phyloP scores from a whole-genome alignment of 768 basidiomycete genomes.

The Psilocybe cyanescens region DNA sequence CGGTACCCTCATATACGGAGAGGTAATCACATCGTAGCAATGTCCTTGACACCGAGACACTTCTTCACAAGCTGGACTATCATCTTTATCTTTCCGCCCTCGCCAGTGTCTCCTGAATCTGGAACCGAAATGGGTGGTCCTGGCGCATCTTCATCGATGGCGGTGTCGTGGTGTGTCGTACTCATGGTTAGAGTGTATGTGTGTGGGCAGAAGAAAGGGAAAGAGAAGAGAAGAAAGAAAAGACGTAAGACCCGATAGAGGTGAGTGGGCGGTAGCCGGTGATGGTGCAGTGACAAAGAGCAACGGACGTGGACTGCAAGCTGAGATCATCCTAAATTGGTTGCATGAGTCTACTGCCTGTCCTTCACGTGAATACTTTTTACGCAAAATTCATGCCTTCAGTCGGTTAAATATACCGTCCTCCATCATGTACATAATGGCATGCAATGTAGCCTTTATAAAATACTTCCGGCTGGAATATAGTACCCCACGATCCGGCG shows the following conservation, averaged over 20 bases:
- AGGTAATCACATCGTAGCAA: slow-evolving; percentile 77
- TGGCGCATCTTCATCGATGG: slow-evolving; percentile 51
- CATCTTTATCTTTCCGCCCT: slow-evolving; percentile 94
- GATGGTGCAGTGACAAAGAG: slow-evolving; percentile 14
- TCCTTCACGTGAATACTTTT: slow-evolving; percentile 14
- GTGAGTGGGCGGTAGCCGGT: background rate
- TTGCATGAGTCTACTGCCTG: background rate
- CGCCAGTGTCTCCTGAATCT: slow-evolving; percentile 71
- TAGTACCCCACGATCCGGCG: background rate
- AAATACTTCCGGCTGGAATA: background rate
- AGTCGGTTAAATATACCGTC: too few species aligned
- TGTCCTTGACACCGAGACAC: slow-evolving; percentile 92
- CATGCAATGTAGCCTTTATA: background rate
- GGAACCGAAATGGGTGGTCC: slow-evolving; percentile 68
- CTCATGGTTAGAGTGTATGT: slow-evolving; percentile 9
- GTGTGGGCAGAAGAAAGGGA: background rate
- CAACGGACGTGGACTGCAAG: slow-evolving; percentile 15
- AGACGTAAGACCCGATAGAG: slow-evolving; percentile 1
- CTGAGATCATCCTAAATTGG: slow-evolving; percentile 12
- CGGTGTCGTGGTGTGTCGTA: slow-evolving; percentile 13
- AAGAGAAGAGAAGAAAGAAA: slow-evolving; percentile 3
- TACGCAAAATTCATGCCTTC: background rate
- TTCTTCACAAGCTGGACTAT: slow-evolving; percentile 90
- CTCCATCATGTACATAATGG: too few species aligned
- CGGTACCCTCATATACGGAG: background rate